Conservation (phyloP, 305 asterid species). For the Solanum aculeatissimum region DNA sequence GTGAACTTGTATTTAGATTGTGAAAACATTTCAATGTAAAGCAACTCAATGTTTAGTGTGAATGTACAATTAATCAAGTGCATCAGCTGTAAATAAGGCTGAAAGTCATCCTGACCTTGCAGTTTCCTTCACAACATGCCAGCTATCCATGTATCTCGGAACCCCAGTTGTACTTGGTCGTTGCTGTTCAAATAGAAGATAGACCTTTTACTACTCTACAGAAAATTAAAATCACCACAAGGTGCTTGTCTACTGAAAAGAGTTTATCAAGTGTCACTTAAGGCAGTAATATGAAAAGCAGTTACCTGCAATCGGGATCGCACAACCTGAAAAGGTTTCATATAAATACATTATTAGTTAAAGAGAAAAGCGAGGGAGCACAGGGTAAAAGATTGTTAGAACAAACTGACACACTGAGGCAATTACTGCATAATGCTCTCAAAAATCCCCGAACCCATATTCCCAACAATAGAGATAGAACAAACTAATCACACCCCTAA, state of each 20-base stretch:
- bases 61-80: background rate
- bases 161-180: constrained; percentile 66
- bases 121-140: constrained; percentile 84
- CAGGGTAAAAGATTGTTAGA: background rate
- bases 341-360: constrained; percentile 3
- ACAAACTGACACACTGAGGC: background rate
- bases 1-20: background rate
- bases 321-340: constrained; percentile 53
- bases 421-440: background rate
- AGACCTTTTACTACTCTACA: background rate
- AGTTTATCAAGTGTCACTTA: background rate
- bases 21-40: background rate
- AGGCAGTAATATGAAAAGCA: background rate
- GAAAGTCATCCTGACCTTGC: constrained; percentile 39
- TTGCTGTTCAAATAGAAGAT: constrained; percentile 40
- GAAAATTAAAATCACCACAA: background rate
- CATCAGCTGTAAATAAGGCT: background rate
- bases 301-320: constrained; percentile 94
- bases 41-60: background rate
- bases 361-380: background rate
- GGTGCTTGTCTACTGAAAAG: background rate
- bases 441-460: background rate
- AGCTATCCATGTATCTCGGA: constrained; percentile 77
- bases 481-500: background rate
- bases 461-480: background rate